A percentile compares a stretch with the other conserved stretches of the same genome.
Conservation (phyloP, 495 filamentous ascomycete species). For the Podospora pseudopauciseta region DNA sequence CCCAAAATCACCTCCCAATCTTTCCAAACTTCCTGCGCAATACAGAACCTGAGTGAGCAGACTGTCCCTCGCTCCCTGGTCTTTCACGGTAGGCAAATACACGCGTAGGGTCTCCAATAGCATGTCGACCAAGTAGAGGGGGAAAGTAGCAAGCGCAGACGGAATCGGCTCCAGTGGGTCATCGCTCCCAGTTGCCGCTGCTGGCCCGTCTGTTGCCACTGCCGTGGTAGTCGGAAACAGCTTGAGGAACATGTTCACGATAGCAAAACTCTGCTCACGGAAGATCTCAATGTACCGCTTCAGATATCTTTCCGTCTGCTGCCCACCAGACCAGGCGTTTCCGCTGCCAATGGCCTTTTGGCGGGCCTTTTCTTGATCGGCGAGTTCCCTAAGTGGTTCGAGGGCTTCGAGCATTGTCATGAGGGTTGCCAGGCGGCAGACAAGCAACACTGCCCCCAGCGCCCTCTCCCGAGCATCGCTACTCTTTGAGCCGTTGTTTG, state of each 20-base stretch:
- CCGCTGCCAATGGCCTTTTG: slow-evolving; percentile 34
- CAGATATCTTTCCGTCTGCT: slow-evolving; percentile 90
- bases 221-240: slow-evolving; percentile 64
- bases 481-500: slow-evolving; percentile 27
- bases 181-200: slow-evolving; percentile 5
- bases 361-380: slow-evolving; percentile 74
- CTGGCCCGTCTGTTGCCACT: slow-evolving; percentile 5
- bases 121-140: slow-evolving; percentile 77
- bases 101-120: slow-evolving; percentile 70
- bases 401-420: slow-evolving; percentile 77
- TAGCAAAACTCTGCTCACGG: slow-evolving; percentile 94
- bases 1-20: slow-evolving; percentile 90
- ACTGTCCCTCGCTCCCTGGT: slow-evolving; percentile 75
- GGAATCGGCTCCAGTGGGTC: slow-evolving; percentile 70
- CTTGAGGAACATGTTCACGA: slow-evolving; percentile 85
- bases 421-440: slow-evolving; percentile 79
- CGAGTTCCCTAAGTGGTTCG: slow-evolving; percentile 79
- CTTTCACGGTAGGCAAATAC: slow-evolving; percentile 81
- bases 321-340: slow-evolving; percentile 66
- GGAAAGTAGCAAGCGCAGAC: slow-evolving; percentile 76
- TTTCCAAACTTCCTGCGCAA: slow-evolving; percentile 87
- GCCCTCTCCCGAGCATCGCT: slow-evolving; percentile 54
- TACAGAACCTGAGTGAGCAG: slow-evolving; percentile 93
- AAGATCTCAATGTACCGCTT: slow-evolving; percentile 98
- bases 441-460: slow-evolving; percentile 80